Conservation (phyloP, 116 monocot genomes). For the Dioscorea cayenensis region DNA sequence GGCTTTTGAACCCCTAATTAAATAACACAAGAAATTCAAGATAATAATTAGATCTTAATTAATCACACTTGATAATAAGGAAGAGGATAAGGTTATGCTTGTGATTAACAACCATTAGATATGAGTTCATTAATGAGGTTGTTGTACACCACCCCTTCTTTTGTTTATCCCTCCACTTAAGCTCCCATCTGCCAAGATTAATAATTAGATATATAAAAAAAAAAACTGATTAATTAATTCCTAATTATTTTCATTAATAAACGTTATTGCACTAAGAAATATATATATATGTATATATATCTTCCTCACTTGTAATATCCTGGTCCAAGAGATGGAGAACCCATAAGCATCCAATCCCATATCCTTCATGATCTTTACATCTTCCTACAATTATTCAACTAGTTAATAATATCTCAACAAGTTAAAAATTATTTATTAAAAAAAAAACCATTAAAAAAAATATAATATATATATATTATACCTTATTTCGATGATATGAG, state of each 20-base stretch:
- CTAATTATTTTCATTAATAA: not conserved
- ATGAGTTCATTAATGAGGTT: constrained; percentile 42
- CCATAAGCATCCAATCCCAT: constrained; percentile 30
- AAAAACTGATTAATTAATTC: too few species aligned
- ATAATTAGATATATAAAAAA: not conserved
- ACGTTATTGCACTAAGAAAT: not conserved
- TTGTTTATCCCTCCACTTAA: constrained; percentile 39
- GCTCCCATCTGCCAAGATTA: constrained; percentile 26
- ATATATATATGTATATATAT: not conserved
- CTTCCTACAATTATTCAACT: not conserved
- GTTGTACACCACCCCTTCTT: constrained; percentile 40
- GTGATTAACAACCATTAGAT: constrained; percentile 16
- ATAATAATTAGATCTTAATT: not conserved
- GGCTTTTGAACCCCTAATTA: constrained; percentile 30
- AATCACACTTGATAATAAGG: not conserved
- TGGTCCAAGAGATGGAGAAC: constrained; percentile 45
- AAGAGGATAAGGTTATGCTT: not conserved
- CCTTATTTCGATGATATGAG: not conserved
- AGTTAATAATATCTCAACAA: too few species aligned
- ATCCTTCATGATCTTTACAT: not conserved
- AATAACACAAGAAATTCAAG: not conserved
- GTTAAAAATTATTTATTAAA: not conserved
- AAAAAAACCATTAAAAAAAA: not conserved
- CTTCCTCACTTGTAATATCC: constrained; percentile 40
- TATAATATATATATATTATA: not conserved